A percentile compares a stretch with the other conserved stretches of the same genome.
Conservation (phyloP, 225 moss, liverwort and hornwort species). For the Marchantia polymorpha region DNA sequence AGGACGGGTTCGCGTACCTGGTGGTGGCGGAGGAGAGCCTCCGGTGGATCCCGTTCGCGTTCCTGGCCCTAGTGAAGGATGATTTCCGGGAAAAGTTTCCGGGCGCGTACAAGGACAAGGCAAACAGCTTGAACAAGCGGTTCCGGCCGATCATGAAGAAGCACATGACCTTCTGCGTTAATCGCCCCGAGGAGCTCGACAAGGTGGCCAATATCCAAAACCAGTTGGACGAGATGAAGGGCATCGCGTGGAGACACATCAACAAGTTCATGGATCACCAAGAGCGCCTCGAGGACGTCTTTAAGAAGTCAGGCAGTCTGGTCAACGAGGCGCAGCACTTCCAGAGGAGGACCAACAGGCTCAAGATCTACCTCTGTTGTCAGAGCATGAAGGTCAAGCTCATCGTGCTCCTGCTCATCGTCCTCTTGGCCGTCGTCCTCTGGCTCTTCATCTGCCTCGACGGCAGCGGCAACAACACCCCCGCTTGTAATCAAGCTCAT, state of each 20-base stretch:
- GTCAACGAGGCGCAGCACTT: conserved; percentile 19
- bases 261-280: conserved; percentile 25
- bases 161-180: conserved; percentile 23
- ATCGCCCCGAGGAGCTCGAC: conserved; percentile 28
- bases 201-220: conserved; percentile 25
- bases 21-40: conserved; percentile 31
- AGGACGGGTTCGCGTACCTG: conserved; percentile 29
- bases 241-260: conserved; percentile 27
- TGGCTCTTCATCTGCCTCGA: conserved; percentile 25
- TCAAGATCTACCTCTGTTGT: conserved; percentile 19
- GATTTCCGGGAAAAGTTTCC: conserved; percentile 24
- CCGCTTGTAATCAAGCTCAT: no score
- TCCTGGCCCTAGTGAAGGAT: conserved; percentile 28
- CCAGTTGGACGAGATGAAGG: conserved; percentile 25
- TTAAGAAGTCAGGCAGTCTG: conserved; percentile 21
- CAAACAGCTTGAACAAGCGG: conserved; percentile 30
- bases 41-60: conserved; percentile 26
- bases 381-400: conserved; percentile 28
- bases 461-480: neutral
- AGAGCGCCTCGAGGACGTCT: conserved; percentile 27
- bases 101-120: conserved; percentile 1
- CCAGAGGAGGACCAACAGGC: neutral
- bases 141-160: conserved; percentile 24
- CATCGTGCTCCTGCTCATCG: conserved; percentile 16
- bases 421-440: conserved; percentile 18